These are phyloP conservation scores for Lentinula aciculospora DNA, from an alignment of 768 basidiomycete species.

Conservation along the genomic window DNA sequence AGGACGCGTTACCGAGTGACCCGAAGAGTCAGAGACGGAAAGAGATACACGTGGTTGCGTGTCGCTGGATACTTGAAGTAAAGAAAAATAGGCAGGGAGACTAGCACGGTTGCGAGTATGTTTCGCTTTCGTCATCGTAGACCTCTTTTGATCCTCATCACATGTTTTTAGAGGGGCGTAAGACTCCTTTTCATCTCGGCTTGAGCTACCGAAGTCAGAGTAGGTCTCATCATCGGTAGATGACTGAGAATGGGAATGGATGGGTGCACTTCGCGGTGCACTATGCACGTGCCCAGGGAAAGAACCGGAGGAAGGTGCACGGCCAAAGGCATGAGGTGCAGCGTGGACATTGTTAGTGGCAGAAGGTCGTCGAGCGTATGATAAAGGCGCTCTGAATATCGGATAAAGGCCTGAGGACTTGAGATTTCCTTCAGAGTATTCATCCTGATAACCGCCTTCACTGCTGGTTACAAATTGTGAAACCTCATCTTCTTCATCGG, in stretches of 20 bases:
- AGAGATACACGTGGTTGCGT: slow-evolving; percentile 27
- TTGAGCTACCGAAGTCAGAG: slow-evolving; percentile 28
- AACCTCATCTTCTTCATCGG: slow-evolving; percentile 61
- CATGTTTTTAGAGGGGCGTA: slow-evolving; percentile 15
- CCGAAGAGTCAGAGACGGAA: slow-evolving; percentile 39
- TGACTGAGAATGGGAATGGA: slow-evolving; percentile 25
- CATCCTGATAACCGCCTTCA: slow-evolving; percentile 31
- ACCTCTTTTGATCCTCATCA: slow-evolving; percentile 2
- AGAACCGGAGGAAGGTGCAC: slow-evolving; percentile 45
- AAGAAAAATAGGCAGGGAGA: slow-evolving; percentile 71
- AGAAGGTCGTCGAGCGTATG: slow-evolving; percentile 66
- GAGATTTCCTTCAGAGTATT: slow-evolving; percentile 31
- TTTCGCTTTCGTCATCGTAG: slow-evolving; percentile 32
- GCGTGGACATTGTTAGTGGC: slow-evolving; percentile 64
- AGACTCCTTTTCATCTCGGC: slow-evolving; percentile 3
- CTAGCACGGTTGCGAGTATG: slow-evolving; percentile 63
- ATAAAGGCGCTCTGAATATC: slow-evolving; percentile 34
- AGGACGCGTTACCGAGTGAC: slow-evolving; percentile 37
- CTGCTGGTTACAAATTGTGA: slow-evolving; percentile 24
- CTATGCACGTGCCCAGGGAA: slow-evolving; percentile 29
- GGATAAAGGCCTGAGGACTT: slow-evolving; percentile 34
- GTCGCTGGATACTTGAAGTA: slow-evolving; percentile 49
- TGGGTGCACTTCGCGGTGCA: slow-evolving; percentile 37
- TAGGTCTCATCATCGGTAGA: slow-evolving; percentile 42
- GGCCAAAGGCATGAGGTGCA: slow-evolving; percentile 45